Evolutionary conservation across 1,139 yeast genomes (phyloP).

Genomic region (Suhomyces ambrosiae): DNA sequence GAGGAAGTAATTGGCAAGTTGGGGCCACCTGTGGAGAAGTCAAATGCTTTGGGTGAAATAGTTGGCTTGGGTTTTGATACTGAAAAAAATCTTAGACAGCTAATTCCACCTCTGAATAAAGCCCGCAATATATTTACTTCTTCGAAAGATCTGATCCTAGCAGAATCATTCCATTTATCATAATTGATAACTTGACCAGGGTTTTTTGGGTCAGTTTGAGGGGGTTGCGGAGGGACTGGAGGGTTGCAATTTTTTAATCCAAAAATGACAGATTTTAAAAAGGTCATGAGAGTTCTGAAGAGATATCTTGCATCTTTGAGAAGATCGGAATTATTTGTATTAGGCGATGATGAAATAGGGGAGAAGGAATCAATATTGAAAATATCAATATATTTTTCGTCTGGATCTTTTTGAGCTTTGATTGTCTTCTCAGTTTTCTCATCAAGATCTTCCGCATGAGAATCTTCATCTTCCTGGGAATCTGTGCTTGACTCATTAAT

Average conservation of each 20-base stretch:
- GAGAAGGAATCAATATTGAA: constrained; percentile 44
- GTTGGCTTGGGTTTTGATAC: constrained; percentile 51
- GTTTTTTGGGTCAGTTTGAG: constrained; percentile 56
- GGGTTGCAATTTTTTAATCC: constrained; percentile 92
- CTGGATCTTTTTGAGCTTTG: constrained; percentile 22
- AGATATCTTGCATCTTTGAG: constrained; percentile 85
- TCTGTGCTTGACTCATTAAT: constrained; percentile 13
- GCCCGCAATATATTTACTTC: constrained; percentile 77
- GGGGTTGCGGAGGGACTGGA: constrained; percentile 63
- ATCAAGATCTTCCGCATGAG: constrained; percentile 12
- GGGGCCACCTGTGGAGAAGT: constrained; percentile 69
- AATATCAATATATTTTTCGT: constrained; percentile 26
- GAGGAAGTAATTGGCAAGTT: constrained; percentile 83
- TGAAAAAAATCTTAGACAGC: constrained; percentile 76
- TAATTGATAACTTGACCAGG: constrained; percentile 58
- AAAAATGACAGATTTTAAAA: constrained; percentile 85
- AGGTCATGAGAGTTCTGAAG: constrained; percentile 86
- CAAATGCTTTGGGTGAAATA: constrained; percentile 55
- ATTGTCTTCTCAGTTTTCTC: constrained; percentile 12
- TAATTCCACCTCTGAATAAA: constrained; percentile 81
- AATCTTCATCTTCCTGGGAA: constrained; percentile 1
- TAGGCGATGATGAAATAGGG: constrained; percentile 38
- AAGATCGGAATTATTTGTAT: constrained; percentile 55
- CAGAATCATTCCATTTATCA: constrained; percentile 81
- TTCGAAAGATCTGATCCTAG: constrained; percentile 78